phyloP scores from a whole-genome alignment of 75 land plant species.

The Ceratopteris richardii region DNA sequence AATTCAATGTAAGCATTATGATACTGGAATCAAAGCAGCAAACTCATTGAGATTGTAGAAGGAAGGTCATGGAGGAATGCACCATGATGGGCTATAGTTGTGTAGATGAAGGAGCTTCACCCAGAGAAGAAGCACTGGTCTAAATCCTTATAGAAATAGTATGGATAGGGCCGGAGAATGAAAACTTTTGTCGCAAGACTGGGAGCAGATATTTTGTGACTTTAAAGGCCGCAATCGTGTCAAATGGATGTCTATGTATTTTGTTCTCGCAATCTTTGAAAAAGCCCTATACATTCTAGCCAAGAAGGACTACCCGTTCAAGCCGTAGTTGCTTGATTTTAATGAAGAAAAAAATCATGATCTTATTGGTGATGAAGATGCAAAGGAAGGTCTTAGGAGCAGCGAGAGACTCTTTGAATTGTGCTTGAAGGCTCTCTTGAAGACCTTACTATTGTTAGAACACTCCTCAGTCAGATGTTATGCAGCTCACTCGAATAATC shows the following conservation, averaged over 20 bases:
- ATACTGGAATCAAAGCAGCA: no score
- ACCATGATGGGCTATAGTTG: no score
- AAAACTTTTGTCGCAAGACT: constrained; percentile 47
- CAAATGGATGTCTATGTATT: constrained; percentile 43
- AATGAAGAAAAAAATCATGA: constrained; percentile 44
- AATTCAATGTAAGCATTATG: no score
- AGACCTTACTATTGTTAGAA: constrained; percentile 14
- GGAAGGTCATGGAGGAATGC: no score
- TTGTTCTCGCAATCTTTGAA: constrained; percentile 45
- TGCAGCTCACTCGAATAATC: no score
- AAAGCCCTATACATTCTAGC: constrained; percentile 52
- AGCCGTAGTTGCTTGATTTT: constrained; percentile 44
- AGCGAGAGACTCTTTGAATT: constrained; percentile 39
- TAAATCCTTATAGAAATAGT: no score
- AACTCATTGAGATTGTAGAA: no score
- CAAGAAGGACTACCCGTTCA: constrained; percentile 42
- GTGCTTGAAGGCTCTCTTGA: constrained; percentile 38
- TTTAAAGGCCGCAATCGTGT: constrained; percentile 39
- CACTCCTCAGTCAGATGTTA: no score
- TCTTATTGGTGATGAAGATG: constrained; percentile 9
- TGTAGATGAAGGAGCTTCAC: no score
- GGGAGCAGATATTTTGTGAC: constrained; percentile 73
- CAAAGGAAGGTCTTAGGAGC: constrained; percentile 18
- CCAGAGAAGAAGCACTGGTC: no score
- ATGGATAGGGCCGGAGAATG: no score